Conservation (phyloP, 352 stramenopile genomes). For the Phytophthora pistaciae region DNA sequence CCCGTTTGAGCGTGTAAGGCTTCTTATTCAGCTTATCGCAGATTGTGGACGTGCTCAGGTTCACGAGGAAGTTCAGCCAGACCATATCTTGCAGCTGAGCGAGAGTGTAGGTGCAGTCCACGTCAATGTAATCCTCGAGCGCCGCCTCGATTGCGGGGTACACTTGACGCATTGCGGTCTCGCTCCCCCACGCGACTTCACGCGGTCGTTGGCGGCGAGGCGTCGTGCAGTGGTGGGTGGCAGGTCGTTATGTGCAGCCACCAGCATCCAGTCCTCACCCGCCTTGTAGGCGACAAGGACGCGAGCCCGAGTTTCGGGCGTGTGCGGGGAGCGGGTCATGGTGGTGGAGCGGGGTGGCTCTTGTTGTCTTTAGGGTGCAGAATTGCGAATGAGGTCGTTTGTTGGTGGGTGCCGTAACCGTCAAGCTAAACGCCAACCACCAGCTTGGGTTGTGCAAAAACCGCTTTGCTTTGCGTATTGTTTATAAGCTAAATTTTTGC, state of each 20-base stretch:
- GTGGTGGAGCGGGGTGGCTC: no score
- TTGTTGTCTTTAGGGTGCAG: no score
- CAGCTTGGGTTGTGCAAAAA: no score
- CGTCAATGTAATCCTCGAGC: not conserved
- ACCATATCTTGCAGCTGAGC: not conserved
- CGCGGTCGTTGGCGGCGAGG: not conserved
- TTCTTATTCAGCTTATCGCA: not conserved
- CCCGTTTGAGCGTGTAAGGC: no score
- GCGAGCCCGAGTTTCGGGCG: no score
- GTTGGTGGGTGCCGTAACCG: no score
- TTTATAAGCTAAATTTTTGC: no score
- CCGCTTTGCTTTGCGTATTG: no score
- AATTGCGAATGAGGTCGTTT: no score
- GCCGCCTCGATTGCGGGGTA: not conserved
- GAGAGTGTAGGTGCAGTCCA: not conserved
- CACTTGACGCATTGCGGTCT: not conserved
- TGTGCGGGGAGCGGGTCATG: no score
- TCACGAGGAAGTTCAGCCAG: not conserved
- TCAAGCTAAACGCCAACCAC: no score
- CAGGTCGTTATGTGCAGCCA: not conserved
- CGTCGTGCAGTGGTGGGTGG: not conserved
- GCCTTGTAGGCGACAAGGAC: no score
- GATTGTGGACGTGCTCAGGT: not conserved
- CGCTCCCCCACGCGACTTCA: not conserved
- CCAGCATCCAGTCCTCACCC: not conserved